phyloP scores from a whole-genome alignment of 164 flowering plant genomes.

The Dillenia turbinata region DNA sequence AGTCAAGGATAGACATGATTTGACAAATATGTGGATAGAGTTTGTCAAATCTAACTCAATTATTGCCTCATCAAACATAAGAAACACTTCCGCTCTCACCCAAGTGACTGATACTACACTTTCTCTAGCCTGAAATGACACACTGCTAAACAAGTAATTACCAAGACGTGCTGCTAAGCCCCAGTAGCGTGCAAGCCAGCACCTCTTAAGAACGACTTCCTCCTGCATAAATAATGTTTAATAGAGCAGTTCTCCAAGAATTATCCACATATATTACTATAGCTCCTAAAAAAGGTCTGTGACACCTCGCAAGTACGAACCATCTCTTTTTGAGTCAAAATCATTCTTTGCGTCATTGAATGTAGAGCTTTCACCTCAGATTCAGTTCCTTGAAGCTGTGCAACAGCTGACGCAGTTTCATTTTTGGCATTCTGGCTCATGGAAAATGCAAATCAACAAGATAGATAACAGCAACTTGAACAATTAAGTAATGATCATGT shows the following conservation, averaged over 20 bases:
- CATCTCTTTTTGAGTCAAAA: constrained; percentile 95
- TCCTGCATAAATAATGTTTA: constrained; percentile 47
- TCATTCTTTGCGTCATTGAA: constrained; percentile 87
- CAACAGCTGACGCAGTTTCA: constrained; percentile 51
- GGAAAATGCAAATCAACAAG: not conserved
- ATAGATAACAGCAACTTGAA: constrained; percentile 7
- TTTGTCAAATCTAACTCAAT: no score
- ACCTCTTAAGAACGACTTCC: constrained; percentile 97
- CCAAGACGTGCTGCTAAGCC: constrained; percentile 89
- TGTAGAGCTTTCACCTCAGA: constrained; percentile 86
- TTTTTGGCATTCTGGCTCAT: constrained; percentile 58
- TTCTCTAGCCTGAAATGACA: not conserved
- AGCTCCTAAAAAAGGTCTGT: not conserved
- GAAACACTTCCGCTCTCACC: no score
- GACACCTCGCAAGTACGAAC: constrained; percentile 26
- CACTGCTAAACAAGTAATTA: constrained; percentile 25
- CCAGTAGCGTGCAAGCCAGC: constrained; percentile 99
- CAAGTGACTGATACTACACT: no score
- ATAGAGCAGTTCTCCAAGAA: constrained; percentile 5
- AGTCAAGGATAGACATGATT: no score
- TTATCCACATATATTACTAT: not conserved
- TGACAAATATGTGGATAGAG: no score
- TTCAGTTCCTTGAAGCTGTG: constrained; percentile 79
- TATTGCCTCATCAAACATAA: no score
- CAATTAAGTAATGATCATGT: not conserved